Base-by-base conservation (phyloP, 164 flowering plant species). In the Stephania yunnanensis region DNA sequence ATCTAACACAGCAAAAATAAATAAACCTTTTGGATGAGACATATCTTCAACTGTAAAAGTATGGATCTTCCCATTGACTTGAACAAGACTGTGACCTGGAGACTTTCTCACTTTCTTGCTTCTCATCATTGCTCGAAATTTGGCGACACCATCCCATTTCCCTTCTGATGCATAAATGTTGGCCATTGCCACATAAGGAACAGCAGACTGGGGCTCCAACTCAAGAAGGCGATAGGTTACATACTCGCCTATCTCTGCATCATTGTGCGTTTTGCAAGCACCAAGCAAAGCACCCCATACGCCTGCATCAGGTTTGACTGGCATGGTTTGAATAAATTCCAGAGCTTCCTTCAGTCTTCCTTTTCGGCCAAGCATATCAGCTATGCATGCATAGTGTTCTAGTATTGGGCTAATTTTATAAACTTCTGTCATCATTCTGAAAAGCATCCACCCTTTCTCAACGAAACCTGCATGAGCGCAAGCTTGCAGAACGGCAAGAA, bases 401-500 rank as follows among this genome's bases (percentile, higher is more conserved):
- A 36, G 42, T 36, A 1, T 36, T 36, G 42, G 42, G 42, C 42
- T 36, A 36, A 36, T 36, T 36, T 36, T 36, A 36, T 36, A 36
- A 36, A 4, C 42, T 36, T 36, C 42, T 36, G 42, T 2, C 42
- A 36, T 36, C 42, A 1, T 36, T 36, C 42, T 36, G 42, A 36
- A 36, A 36, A 36, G 42, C 4, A 0, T 36, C 42, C 42, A 36
- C 42, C 42, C 42, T 36, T 36, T 79, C 46, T 88, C 86, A n/a
- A 91, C 77, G 6, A 85, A 72, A 72, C 93, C 91, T 19, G 83
- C 86, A 76, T 91, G 95, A 67, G 79, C 74, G 75, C 93, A 89
- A 22, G 92, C 91, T 80, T 87, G 90, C 71, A 89, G 89, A 75
- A 89, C 84, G 11, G 92, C 84, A 8, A 91, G 81, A 70, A 87